Evolutionary conservation across 805 yeast species (phyloP).

Genomic region (Kluyveromyces siamensis): DNA sequence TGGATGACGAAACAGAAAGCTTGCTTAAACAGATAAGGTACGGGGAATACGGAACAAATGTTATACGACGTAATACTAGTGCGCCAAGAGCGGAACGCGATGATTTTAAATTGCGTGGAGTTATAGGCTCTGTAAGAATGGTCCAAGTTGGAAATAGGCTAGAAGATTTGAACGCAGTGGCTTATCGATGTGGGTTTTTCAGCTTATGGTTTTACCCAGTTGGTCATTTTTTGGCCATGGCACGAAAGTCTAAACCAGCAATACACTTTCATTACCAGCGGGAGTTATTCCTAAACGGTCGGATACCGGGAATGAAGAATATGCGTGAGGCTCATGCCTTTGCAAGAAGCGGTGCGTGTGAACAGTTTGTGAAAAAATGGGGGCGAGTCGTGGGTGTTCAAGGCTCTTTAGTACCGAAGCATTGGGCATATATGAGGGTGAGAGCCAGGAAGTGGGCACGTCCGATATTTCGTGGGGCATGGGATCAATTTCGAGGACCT

Average conservation of each 20-base stretch:
- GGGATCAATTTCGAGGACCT: slow-evolving; percentile 18
- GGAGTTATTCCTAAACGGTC: slow-evolving; percentile 12
- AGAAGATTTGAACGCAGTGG: slow-evolving; percentile 6
- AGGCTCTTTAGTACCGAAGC: slow-evolving; percentile 10
- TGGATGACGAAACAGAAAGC: not conserved
- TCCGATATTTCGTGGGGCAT: slow-evolving; percentile 5
- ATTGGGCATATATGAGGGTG: slow-evolving; percentile 1
- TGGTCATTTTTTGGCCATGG: slow-evolving; percentile 20
- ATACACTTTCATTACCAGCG: slow-evolving; percentile 13
- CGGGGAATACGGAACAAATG: slow-evolving; percentile 1
- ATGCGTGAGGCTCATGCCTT: not conserved
- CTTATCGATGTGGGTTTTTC: slow-evolving; percentile 18
- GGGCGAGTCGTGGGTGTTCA: slow-evolving; percentile 11
- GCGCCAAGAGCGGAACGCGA: not conserved
- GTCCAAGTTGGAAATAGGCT: not conserved
- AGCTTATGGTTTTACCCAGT: slow-evolving; percentile 20
- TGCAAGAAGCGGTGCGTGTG: slow-evolving; percentile 9
- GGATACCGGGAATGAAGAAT: slow-evolving; percentile 5
- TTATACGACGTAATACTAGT: not conserved
- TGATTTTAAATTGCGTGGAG: not conserved
- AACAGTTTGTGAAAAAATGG: slow-evolving; percentile 19
- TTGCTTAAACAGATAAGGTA: not conserved
- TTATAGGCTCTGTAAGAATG: not conserved
- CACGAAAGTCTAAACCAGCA: slow-evolving; percentile 25
- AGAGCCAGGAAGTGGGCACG: not conserved